phyloP scores from a whole-genome alignment of 2,329 filamentous ascomycete species.

The Xylariomycetidae sp. region DNA sequence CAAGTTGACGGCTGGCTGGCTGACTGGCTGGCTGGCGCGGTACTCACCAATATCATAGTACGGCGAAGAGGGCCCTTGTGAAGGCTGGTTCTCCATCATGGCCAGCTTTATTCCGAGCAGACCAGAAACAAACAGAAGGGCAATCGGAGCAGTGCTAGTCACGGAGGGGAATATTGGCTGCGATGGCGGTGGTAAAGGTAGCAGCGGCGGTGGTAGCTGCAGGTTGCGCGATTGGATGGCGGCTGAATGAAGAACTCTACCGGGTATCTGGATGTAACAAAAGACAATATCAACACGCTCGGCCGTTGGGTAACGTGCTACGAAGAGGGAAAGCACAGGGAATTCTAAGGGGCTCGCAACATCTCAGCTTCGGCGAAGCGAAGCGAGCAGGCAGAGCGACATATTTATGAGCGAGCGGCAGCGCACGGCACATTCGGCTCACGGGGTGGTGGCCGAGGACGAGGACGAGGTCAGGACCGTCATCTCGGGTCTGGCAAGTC shows the following conservation, averaged over 20 bases:
- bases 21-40: too few species aligned
- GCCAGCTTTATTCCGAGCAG: not conserved
- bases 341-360: too few species aligned
- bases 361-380: too few species aligned
- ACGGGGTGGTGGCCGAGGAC: slow-evolving; percentile 4
- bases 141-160: slow-evolving; percentile 1
- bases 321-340: too few species aligned
- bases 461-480: too few species aligned
- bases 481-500: too few species aligned
- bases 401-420: slow-evolving; percentile 2
- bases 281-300: not conserved
- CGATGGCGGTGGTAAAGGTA: not conserved
- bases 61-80: slow-evolving; percentile 9
- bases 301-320: too few species aligned
- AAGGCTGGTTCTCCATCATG: slow-evolving; percentile 18
- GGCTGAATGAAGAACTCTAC: slow-evolving; percentile 3
- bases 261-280: slow-evolving; percentile 3
- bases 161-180: too few species aligned
- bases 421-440: not conserved
- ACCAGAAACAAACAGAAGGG: slow-evolving; percentile 1
- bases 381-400: not conserved
- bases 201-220: not conserved
- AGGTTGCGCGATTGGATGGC: not conserved
- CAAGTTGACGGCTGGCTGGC: too few species aligned
- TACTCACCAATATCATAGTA: slow-evolving; percentile 41